phyloP scores from a whole-genome alignment of 768 basidiomycete species.

The Lactarius sp. region DNA sequence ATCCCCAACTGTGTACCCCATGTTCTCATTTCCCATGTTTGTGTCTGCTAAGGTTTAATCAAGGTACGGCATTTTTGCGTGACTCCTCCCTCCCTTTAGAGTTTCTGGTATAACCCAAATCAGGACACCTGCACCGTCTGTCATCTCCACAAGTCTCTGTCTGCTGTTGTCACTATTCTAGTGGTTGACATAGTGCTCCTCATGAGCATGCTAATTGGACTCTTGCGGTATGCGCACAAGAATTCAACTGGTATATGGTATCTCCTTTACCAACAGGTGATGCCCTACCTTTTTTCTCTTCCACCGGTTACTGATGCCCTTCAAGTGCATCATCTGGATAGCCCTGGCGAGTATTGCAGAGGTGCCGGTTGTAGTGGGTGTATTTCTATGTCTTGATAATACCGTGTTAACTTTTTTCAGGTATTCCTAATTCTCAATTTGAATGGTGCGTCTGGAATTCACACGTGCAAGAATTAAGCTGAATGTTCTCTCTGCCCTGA shows the following conservation, averaged over 20 bases:
- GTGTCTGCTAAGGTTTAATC: not conserved
- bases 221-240: not conserved
- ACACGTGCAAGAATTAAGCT: not conserved
- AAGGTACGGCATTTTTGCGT: not conserved
- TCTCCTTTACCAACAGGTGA: slow-evolving; percentile 9
- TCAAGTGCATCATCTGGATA: not conserved
- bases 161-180: not conserved
- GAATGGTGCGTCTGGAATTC: slow-evolving; percentile 4
- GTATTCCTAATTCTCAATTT: slow-evolving; percentile 11
- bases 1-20: not conserved
- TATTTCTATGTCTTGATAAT: not conserved
- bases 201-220: not conserved
- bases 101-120: not conserved
- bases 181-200: not conserved
- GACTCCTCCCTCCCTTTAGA: not conserved
- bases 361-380: not conserved
- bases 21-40: not conserved
- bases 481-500: not conserved
- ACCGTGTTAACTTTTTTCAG: not conserved
- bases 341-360: not conserved
- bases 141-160: not conserved
- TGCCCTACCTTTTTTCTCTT: not conserved
- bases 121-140: not conserved
- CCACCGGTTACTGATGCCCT: not conserved
- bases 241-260: not conserved